Base-by-base conservation (phyloP, 2,329 filamentous ascomycete species). In the Thermoascus crustaceus region DNA sequence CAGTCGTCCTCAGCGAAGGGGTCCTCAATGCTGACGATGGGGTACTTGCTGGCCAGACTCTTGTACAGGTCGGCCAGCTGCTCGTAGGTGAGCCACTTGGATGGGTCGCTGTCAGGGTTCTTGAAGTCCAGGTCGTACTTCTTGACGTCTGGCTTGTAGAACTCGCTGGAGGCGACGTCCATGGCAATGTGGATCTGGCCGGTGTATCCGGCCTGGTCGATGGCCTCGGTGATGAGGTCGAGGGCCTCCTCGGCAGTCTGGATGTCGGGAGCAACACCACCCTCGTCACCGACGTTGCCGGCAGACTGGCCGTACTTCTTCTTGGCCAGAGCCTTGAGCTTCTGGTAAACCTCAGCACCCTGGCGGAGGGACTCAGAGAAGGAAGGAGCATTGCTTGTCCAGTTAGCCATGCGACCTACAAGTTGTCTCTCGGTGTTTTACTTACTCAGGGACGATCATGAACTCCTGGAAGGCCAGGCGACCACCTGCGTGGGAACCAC, bases 61-160 rank as follows among this genome's bases (percentile, higher is more conserved):
- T 84, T 78, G 81, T 98, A 96, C 57, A 93, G 72, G 59, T 82
- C 80, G 61, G 91, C 89, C 45, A 98, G 83, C 73, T 98, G 75
- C 76, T 96, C 86, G 71, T 96, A 96, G 53, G 85, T 94, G 75
- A 98, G 75, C 91, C 91, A 96, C 80, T 98, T 96, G 75, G 70
- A 76, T 61, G 80, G 76, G 74, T 98, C 91, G 66, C 83, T 91
- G 47, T 96, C 82, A 58, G 91, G 89, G 80, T 98, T 98, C 85
- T 98, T 96, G 85, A 96, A 98, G 82, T 96, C 91, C 49, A 98
- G 78, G 64, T 98, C 91, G 78, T 98, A 98, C 78, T 96, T 96
- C 84, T 96, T 95, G 64, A 72, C 89, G 34, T 91, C 85, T 57
- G 73, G 68, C 75, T 96, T 96, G 83, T 98, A 98, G 78, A 98